A percentile compares a stretch with the other conserved stretches of the same genome.
Conservation (phyloP, 495 filamentous ascomycete species). For the Annulohypoxylon bovei region DNA sequence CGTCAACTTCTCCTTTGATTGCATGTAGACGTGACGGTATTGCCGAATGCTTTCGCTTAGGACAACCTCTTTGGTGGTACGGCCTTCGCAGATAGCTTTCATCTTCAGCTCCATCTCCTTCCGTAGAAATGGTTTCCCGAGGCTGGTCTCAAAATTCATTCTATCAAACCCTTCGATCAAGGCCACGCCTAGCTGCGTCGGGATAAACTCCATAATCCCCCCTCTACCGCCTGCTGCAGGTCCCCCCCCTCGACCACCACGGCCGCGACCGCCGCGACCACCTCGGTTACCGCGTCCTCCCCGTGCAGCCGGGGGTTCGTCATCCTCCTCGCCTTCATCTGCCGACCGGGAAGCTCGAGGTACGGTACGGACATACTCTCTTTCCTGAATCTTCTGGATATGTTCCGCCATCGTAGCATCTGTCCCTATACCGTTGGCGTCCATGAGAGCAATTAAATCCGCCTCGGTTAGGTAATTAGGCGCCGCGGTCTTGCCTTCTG, state of each 20-base stretch:
- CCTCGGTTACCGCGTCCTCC: conserved; percentile 55
- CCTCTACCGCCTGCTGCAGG: conserved; percentile 48
- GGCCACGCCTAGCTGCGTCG: conserved; percentile 87
- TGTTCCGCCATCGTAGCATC: conserved; percentile 99
- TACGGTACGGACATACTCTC: conserved; percentile 79
- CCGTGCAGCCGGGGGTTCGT: conserved; percentile 46
- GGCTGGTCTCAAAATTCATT: conserved; percentile 86
- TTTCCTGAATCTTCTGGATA: conserved; percentile 91
- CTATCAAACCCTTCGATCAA: conserved; percentile 93
- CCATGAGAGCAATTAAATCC: conserved; percentile 97
- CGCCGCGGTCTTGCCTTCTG: conserved; percentile 83
- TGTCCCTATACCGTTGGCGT: conserved; percentile 97
- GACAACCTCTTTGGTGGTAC: conserved; percentile 73
- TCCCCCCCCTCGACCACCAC: conserved; percentile 57
- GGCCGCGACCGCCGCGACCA: conserved; percentile 54
- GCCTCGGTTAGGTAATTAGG: conserved; percentile 93
- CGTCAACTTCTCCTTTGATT: conserved; percentile 75
- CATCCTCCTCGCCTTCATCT: conserved; percentile 46
- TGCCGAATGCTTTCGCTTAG: conserved; percentile 81
- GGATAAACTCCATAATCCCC: conserved; percentile 85
- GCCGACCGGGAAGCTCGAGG: conserved; percentile 53
- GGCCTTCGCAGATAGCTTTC: conserved; percentile 94
- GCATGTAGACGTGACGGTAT: conserved; percentile 85
- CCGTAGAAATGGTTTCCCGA: conserved; percentile 95
- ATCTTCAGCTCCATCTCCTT: conserved; percentile 98